Base-by-base conservation (phyloP, 192 early-diverging fungal genomes). In the Thamnidium elegans region DNA sequence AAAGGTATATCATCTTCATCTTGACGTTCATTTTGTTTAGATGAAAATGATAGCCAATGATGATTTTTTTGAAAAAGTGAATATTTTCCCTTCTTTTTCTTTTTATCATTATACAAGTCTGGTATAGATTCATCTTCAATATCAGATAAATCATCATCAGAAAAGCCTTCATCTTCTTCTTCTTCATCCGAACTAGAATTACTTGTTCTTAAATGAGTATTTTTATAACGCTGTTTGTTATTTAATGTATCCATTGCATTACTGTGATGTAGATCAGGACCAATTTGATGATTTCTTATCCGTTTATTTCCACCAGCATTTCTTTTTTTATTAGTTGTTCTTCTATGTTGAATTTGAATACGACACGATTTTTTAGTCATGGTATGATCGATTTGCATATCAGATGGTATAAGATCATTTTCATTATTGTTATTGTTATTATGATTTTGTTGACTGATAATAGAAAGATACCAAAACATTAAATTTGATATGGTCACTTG, bases 381-480 rank as follows among this genome's bases (percentile, higher is more conserved):
- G 5, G 21, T 39, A 3, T 6, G 36, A 39, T 39, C 36, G 9
- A 39, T 39, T 10, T 39, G 36, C 36, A 39, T 39, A 39, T 39
- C 36, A 9, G 36, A 9, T 1, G 7, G 5, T 3, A 4, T 6
- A 39, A 39, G 36, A 39, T 39, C 36, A 9, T 39, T 39, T 39
- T 39, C 36, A 39, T 39, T 39, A 39, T 1, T 39, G 9, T 39
- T 39, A 42, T 56, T 63, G 15, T 21, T 31, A 9, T 39, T 32
- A 11, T 30, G 17, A 9, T 39, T 32, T n/a, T 30, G 17, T 36
- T 31, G 62, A 42, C 50, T 63, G 52, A 89, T 88, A 11, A 91
- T 79, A 36, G 84, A 83, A 55, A 91, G 71, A 69, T 91, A 91
- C 90, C 90, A 91, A 69, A 91, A 89, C 86, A 91, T 87, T 79